These are phyloP conservation scores for Deakozyma indianensis DNA, from an alignment of 805 yeast genomes.

Conservation along the genomic window DNA sequence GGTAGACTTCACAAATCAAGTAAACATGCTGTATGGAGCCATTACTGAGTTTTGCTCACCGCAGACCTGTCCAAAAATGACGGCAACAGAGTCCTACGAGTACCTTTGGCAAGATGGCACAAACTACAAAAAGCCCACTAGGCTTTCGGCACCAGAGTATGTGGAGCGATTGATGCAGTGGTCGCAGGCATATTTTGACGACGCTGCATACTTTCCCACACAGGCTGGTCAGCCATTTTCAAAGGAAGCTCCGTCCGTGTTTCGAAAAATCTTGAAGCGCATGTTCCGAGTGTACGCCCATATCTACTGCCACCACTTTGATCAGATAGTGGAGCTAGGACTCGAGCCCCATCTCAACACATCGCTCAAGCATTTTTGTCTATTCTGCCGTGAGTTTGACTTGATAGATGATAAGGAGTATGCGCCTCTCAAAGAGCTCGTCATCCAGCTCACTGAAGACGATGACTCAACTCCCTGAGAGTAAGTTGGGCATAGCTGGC, in stretches of 20 bases:
- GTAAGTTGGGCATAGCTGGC: too few species aligned
- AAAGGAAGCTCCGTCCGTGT: slow-evolving; percentile 60
- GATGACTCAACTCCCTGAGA: too few species aligned
- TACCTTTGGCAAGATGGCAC: slow-evolving; percentile 80
- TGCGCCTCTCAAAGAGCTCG: slow-evolving; percentile 72
- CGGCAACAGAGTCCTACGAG: slow-evolving; percentile 93
- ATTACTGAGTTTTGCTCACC: slow-evolving; percentile 96
- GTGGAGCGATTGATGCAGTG: slow-evolving; percentile 88
- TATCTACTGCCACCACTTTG: slow-evolving; percentile 95
- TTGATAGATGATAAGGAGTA: slow-evolving; percentile 67
- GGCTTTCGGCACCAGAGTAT: slow-evolving; percentile 88
- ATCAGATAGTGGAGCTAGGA: slow-evolving; percentile 84
- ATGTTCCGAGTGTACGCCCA: slow-evolving; percentile 92
- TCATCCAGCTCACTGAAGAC: slow-evolving; percentile 54
- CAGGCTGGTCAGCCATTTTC: slow-evolving; percentile 90
- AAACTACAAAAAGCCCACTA: slow-evolving; percentile 53
- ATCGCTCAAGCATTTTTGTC: slow-evolving; percentile 82
- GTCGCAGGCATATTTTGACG: slow-evolving; percentile 88
- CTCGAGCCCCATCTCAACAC: slow-evolving; percentile 88
- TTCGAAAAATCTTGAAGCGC: slow-evolving; percentile 79
- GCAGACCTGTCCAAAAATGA: slow-evolving; percentile 88
- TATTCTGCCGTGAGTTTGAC: slow-evolving; percentile 73
- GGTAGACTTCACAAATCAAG: slow-evolving; percentile 93
- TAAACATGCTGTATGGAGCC: slow-evolving; percentile 91
- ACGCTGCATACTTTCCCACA: slow-evolving; percentile 79